A percentile compares a stretch with the other conserved stretches of the same genome.
phyloP scores from a whole-genome alignment of 1,284 basidiomycete species.

The Sanghuangporus baumii region DNA sequence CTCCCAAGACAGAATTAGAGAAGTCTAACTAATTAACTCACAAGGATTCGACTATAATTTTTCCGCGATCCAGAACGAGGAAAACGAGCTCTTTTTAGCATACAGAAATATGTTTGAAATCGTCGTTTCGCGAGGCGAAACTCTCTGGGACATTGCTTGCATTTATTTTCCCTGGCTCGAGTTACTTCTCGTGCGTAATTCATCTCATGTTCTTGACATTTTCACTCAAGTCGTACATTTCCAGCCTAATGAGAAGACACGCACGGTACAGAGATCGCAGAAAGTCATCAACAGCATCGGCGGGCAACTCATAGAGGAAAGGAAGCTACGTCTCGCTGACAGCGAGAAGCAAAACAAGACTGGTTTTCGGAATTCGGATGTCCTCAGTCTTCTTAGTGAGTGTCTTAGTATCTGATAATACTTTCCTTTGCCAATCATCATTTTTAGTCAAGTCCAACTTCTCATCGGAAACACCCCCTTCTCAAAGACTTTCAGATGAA shows the following conservation, averaged over 20 bases:
- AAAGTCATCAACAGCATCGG: conserved; percentile 60
- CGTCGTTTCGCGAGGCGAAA: conserved; percentile 49
- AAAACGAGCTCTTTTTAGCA: conserved; percentile 67
- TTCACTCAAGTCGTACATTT: conserved; percentile 2
- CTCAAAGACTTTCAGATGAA: conserved; percentile 73
- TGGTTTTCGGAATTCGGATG: conserved; percentile 51
- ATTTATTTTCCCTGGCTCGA: conserved; percentile 59
- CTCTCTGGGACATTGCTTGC: conserved; percentile 41
- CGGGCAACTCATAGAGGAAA: conserved; percentile 64
- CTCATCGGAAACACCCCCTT: conserved; percentile 52
- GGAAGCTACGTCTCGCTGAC: conserved; percentile 54
- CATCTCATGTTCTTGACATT: conserved; percentile 8
- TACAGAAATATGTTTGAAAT: conserved; percentile 80
- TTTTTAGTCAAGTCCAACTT: conserved; percentile 66
- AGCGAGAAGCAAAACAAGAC: conserved; percentile 41
- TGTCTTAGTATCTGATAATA: conserved; percentile 12
- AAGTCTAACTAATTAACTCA: background rate
- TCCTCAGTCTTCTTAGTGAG: conserved; percentile 62
- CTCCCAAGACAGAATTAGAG: background rate
- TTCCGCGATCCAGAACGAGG: conserved; percentile 68
- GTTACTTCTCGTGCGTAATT: conserved; percentile 48
- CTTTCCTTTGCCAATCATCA: background rate
- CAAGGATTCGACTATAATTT: conserved; percentile 76
- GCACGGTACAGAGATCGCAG: conserved; percentile 49
- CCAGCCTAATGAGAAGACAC: conserved; percentile 51